These are phyloP conservation scores for Trichoderma arundinaceum DNA, from an alignment of 2,329 filamentous ascomycete genomes.

Conservation along the genomic window DNA sequence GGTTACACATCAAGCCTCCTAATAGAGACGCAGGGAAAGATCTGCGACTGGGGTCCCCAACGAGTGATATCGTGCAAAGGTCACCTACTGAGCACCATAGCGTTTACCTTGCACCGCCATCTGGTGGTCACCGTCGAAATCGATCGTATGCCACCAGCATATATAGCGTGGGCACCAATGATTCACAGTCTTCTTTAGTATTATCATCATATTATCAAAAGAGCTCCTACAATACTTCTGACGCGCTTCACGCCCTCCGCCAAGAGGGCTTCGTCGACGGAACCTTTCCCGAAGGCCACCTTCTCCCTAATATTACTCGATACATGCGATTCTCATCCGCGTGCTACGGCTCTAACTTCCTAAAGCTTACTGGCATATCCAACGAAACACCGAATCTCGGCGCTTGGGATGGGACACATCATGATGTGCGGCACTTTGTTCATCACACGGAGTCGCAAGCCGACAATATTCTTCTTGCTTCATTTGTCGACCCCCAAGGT, in stretches of 20 bases:
- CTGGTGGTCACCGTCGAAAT: slow-evolving; percentile 37
- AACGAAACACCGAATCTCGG: slow-evolving; percentile 54
- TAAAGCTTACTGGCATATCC: slow-evolving; percentile 66
- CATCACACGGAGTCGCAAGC: slow-evolving; percentile 65
- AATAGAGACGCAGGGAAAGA: slow-evolving; percentile 28
- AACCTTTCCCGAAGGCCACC: slow-evolving; percentile 63
- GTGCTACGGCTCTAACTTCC: slow-evolving; percentile 67
- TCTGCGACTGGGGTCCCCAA: slow-evolving; percentile 51
- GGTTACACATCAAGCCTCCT: slow-evolving; percentile 28
- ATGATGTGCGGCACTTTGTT: slow-evolving; percentile 67
- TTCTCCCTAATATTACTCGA: slow-evolving; percentile 66
- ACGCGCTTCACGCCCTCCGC: slow-evolving; percentile 56
- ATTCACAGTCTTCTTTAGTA: slow-evolving; percentile 60
- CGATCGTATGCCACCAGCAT: slow-evolving; percentile 57
- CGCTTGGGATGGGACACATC: slow-evolving; percentile 57
- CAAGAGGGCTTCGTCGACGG: slow-evolving; percentile 61
- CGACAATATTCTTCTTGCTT: slow-evolving; percentile 68
- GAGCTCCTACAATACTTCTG: slow-evolving; percentile 55
- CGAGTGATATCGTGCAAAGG: slow-evolving; percentile 47
- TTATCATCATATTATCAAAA: slow-evolving; percentile 56
- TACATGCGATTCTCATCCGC: slow-evolving; percentile 72
- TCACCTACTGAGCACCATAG: slow-evolving; percentile 47
- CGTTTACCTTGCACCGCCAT: slow-evolving; percentile 38
- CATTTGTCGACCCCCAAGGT: slow-evolving; percentile 72
- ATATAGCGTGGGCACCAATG: slow-evolving; percentile 64